Base-by-base conservation (phyloP, 805 yeast genomes). In the Hermanozyma aechmeae region DNA sequence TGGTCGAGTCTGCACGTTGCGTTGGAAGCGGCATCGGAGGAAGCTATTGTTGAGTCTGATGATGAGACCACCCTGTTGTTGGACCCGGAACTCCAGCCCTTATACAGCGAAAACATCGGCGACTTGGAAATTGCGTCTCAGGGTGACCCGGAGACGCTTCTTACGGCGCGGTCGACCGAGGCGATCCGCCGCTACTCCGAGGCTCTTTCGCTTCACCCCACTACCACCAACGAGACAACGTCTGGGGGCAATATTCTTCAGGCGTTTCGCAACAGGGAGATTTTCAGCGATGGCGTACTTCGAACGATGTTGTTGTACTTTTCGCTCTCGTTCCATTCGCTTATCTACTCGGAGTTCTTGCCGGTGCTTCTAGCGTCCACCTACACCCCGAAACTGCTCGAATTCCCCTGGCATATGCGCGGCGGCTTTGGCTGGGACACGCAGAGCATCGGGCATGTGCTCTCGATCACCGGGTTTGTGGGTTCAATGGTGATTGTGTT, bases 341-440 rank as follows among this genome's bases (percentile, higher is more conserved):
- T 68, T 11, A 73, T 70, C 4, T 70, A 54, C 43, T 62, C 65
- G 19, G 79, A 73, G 45, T 68, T 75, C 30, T 42, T 74, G 24
- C 80, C 81, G 1, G 65, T 75, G 3, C 65, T 66, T 31, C 51
- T 74, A 11, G 73, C 78, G 2, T 48, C 54, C 5, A 37, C 44
- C 8, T 38, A 47, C 12, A 31, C 37, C 13, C 33, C 33, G 3
- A 48, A 49, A 5, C 29, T 39, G 10, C 55, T 65, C 10, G 40
- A 50, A 25, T 71, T 73, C 39, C 79, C 79, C 6, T 61, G 64
- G 50, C 48, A 40, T 16, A 48, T 71, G 13, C 43, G 48, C 20
- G 80, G 80, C 21, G 80, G 80, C 0, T 53, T 74, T 35, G 74
- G 72, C 5, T 62, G 56, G 44, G 38, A 47, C 13, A 52, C 75